Conservation (phyloP, 176 grass and related monocot species). For the Carex parvula region DNA sequence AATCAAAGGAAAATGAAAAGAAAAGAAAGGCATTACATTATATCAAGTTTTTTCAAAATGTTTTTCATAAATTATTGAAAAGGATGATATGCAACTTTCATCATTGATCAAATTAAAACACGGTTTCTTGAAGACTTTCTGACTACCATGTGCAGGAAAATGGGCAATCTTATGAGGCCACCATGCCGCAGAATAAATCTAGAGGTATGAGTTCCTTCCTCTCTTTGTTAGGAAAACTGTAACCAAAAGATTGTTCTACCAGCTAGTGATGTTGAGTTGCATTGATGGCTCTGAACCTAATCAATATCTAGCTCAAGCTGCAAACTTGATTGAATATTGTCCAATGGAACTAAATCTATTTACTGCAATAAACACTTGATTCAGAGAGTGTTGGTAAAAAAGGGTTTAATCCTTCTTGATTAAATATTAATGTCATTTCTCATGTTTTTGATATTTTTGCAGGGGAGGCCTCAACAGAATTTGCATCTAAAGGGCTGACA, state of each 20-base stretch:
- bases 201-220: neutral
- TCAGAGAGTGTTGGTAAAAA: neutral
- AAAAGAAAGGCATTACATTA: neutral
- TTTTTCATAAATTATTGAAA: neutral
- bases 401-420: neutral
- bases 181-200: conserved; percentile 3
- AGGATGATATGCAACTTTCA: neutral
- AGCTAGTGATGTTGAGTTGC: conserved; percentile 4
- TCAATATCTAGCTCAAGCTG: neutral
- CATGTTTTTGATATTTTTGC: neutral
- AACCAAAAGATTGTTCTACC: neutral
- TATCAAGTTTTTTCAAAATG: neutral
- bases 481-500: neutral
- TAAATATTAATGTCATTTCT: neutral
- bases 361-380: neutral
- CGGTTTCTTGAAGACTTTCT: neutral
- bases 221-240: neutral
- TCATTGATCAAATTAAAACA: neutral
- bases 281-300: neutral
- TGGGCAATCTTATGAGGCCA: conserved; percentile 1
- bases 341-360: neutral
- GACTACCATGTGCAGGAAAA: neutral
- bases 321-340: neutral
- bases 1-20: neutral
- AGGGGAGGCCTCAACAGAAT: conserved; percentile 15